phyloP scores from a whole-genome alignment of 331 rosid genomes.

The Acacia pycnantha region DNA sequence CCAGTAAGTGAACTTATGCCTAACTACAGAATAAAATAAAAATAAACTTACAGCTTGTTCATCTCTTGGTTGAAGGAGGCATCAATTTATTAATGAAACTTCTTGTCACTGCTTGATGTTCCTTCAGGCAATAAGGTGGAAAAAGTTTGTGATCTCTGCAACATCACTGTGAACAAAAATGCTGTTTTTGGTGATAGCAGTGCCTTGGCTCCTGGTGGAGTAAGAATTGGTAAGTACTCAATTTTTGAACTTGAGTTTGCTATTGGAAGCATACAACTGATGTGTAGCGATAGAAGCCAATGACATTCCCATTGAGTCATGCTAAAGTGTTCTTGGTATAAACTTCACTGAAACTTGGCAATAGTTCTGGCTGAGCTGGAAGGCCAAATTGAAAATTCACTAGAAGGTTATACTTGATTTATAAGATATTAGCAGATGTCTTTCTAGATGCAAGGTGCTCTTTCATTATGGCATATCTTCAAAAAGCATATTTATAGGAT shows the following conservation, averaged over 20 bases:
- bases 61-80: not conserved
- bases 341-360: not conserved
- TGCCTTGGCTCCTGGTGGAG: conserved; percentile 96
- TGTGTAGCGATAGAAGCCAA: not conserved
- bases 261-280: not conserved
- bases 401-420: not conserved
- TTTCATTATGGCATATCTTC: not conserved
- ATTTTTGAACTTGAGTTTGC: not conserved
- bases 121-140: conserved; percentile 81
- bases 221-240: conserved; percentile 63
- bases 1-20: not conserved
- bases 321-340: not conserved
- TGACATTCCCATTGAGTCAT: not conserved
- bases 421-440: not conserved
- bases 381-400: not conserved
- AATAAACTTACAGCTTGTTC: not conserved
- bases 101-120: conserved; percentile 9
- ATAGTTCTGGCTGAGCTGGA: not conserved
- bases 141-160: conserved; percentile 77
- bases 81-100: not conserved
- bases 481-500: not conserved
- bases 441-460: not conserved
- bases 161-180: conserved; percentile 82
- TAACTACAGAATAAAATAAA: not conserved
- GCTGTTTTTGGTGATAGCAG: conserved; percentile 92